Base-by-base conservation (phyloP, 2,329 filamentous ascomycete genomes). In the Uncinocarpus reesii region DNA sequence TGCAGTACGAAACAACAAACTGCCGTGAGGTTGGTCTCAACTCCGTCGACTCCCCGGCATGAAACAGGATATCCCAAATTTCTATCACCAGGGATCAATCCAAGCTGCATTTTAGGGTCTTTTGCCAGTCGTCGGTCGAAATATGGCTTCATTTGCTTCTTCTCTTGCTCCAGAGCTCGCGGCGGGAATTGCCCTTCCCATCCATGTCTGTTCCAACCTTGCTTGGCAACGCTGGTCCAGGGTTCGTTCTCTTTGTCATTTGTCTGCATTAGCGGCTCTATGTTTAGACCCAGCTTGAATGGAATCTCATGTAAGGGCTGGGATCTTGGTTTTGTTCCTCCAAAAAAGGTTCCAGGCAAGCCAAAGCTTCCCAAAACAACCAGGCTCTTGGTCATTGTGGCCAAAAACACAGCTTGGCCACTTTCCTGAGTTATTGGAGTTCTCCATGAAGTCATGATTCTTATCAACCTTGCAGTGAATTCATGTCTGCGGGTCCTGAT, bases 261-360 rank as follows among this genome's bases (percentile, higher is more conserved):
- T 42, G 18, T 26, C 29, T 42, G 20, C n/a, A 15, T 21, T 32
- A 31, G 40, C 26, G 10, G 18, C 20, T 42, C 40, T 42, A 42
- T 42, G 24, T 42, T 42, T 42, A 42, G 40, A 42, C 20, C 40
- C 13, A 31, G 40, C 18, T 29, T 42, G 23, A 32, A 31, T 31
- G 40, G 3, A 20, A 31, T 42, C 15, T 11, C 10, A 42, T 40
- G 24, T 16, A 7, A 42, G 40, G 15, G 13, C 26, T 28, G 38
- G 38, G 23, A 29, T 42, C 40, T 7, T n/a, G 23, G 29, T 8
- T 38, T 23, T 38, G 11, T 10, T 20, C 20, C 15, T 11, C 5
- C 15, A 18, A 11, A 36, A 29, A 29, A 11, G 26, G 7, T 11
- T 29, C 26, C 7, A 29, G n/a, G n/a, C n/a, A n/a, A n/a, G n/a